phyloP scores from a whole-genome alignment of 257 asterid species.

The Solanum piurae region DNA sequence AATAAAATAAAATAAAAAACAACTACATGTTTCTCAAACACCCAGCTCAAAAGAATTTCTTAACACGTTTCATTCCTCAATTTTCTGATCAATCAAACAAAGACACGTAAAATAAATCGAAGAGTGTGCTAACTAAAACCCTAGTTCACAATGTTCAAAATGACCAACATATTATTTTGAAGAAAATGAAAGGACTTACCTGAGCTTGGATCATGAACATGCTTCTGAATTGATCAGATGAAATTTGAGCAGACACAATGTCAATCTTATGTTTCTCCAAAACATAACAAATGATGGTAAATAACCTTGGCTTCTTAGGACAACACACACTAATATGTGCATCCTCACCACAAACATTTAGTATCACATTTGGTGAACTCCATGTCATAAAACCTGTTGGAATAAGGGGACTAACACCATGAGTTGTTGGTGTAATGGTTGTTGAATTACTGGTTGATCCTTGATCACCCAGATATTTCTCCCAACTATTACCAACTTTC shows the following conservation, averaged over 20 bases:
- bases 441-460: conserved; percentile 14
- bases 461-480: conserved; percentile 38
- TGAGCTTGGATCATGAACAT: conserved; percentile 21
- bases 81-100: neutral
- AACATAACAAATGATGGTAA: conserved; percentile 9
- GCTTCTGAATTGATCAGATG: conserved; percentile 13
- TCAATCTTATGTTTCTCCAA: conserved; percentile 30
- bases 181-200: neutral
- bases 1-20: neutral
- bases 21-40: neutral
- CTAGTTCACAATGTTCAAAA: neutral
- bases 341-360: conserved; percentile 11
- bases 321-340: conserved; percentile 27
- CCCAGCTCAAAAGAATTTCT: neutral
- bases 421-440: neutral
- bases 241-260: conserved; percentile 22
- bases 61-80: neutral
- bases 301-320: conserved; percentile 11
- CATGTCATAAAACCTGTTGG: conserved; percentile 16
- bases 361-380: conserved; percentile 22
- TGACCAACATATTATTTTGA: no score
- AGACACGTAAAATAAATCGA: neutral
- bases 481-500: conserved; percentile 16
- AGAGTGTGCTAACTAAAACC: neutral
- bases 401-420: neutral